phyloP scores from a whole-genome alignment of 202 grass and related monocot species.

The Brachypodium distachyon region DNA sequence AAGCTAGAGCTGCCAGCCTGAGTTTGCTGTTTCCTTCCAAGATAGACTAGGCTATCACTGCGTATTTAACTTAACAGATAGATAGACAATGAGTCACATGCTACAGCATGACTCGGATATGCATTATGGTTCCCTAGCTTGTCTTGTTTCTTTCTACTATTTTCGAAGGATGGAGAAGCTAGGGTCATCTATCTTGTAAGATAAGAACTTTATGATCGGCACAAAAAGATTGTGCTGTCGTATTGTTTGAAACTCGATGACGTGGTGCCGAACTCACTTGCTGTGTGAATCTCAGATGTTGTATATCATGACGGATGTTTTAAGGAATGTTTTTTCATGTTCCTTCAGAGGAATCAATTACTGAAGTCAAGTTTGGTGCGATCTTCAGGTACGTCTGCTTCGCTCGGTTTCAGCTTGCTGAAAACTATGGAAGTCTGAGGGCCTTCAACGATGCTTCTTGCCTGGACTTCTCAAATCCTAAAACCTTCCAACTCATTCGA shows the following conservation, averaged over 20 bases:
- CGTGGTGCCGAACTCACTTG: neutral
- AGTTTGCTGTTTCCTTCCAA: constrained; percentile 23
- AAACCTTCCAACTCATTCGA: no score
- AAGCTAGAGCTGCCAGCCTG: constrained; percentile 84
- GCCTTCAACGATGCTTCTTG: no score
- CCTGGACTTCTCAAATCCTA: no score
- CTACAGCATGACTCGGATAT: constrained; percentile 6
- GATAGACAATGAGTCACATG: neutral
- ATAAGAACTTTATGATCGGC: neutral
- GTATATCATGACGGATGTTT: neutral
- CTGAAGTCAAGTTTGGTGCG: neutral
- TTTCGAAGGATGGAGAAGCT: constrained; percentile 6
- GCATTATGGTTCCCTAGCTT: neutral
- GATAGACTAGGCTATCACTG: constrained; percentile 27
- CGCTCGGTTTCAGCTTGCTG: neutral
- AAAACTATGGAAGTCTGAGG: no score
- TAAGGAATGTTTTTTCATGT: neutral
- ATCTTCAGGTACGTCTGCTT: neutral
- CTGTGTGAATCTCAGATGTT: neutral
- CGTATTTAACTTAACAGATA: constrained; percentile 1
- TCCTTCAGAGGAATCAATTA: neutral
- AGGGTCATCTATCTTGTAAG: constrained; percentile 6
- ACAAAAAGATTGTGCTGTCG: neutral
- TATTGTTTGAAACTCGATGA: neutral
- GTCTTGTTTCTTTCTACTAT: constrained; percentile 11